phyloP scores from a whole-genome alignment of 2,329 filamentous ascomycete genomes.

The Aspergillus pseudoviridinutans region DNA sequence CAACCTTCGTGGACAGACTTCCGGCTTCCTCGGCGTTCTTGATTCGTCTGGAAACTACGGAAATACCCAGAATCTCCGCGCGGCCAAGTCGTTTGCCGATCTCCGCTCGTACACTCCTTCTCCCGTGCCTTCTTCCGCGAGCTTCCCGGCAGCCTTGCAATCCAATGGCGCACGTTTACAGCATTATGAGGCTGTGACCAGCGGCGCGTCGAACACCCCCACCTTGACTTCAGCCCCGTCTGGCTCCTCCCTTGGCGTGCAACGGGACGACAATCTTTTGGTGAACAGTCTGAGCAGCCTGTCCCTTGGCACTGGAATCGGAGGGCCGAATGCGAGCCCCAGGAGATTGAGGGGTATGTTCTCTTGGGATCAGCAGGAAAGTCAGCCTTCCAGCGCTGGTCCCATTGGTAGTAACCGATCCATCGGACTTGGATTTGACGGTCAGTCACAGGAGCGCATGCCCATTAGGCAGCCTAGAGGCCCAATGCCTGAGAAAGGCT shows the following conservation, averaged over 20 bases:
- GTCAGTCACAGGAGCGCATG: constrained; percentile 51
- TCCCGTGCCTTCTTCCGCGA: constrained; percentile 82
- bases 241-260: constrained; percentile 44
- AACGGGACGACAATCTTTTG: constrained; percentile 56
- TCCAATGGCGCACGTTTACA: constrained; percentile 61
- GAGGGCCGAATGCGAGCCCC: constrained; percentile 51
- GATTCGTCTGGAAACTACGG: constrained; percentile 67
- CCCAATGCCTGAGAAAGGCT: constrained; percentile 56
- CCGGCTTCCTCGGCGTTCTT: constrained; percentile 78
- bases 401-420: constrained; percentile 63
- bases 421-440: constrained; percentile 57
- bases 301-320: constrained; percentile 50
- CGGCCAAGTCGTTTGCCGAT: constrained; percentile 95
- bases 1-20: constrained; percentile 69
- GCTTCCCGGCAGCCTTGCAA: constrained; percentile 69
- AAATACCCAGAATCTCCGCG: constrained; percentile 74
- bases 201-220: constrained; percentile 60
- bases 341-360: constrained; percentile 57
- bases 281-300: constrained; percentile 62
- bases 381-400: constrained; percentile 46
- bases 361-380: constrained; percentile 55
- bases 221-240: constrained; percentile 60
- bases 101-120: constrained; percentile 92
- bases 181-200: constrained; percentile 53
- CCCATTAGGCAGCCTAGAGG: constrained; percentile 61